Conservation (phyloP, 2,329 filamentous ascomycete genomes). For the Juglanconis oblonga region DNA sequence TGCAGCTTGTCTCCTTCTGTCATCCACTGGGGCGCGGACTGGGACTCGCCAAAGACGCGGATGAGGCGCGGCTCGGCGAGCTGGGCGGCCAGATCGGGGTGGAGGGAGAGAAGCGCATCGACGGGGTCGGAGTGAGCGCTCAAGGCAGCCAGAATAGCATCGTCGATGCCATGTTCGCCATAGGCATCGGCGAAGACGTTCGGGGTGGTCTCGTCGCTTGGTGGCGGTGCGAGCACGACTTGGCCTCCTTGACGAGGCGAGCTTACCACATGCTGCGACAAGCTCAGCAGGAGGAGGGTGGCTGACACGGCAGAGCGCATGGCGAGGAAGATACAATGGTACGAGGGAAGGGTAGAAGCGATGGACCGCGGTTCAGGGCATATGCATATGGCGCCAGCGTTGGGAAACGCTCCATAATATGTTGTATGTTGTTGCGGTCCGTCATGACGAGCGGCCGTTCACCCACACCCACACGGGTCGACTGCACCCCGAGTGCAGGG, state of each 20-base stretch:
- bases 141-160: conserved; percentile 9
- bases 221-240: conserved; percentile 5
- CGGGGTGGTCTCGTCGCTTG: neutral
- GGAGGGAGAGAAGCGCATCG: conserved; percentile 13
- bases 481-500: too few relatives aligned
- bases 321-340: neutral
- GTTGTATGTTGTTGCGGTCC: too few relatives aligned
- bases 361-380: too few relatives aligned
- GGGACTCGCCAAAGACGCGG: conserved; percentile 62
- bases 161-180: conserved; percentile 2
- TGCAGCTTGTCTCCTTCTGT: conserved; percentile 72
- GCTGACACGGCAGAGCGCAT: conserved; percentile 8
- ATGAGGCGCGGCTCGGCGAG: conserved; percentile 51
- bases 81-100: conserved; percentile 12
- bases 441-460: too few relatives aligned
- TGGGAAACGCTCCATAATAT: too few relatives aligned
- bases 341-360: too few relatives aligned
- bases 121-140: conserved; percentile 7
- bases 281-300: conserved; percentile 4
- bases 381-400: too few relatives aligned
- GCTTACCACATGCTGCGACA: conserved; percentile 6
- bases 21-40: conserved; percentile 62
- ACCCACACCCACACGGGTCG: too few relatives aligned
- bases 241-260: conserved; percentile 6
- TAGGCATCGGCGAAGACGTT: neutral